Conservation (phyloP, 2,329 filamentous ascomycete species). For the Trematosphaeria pertusa region DNA sequence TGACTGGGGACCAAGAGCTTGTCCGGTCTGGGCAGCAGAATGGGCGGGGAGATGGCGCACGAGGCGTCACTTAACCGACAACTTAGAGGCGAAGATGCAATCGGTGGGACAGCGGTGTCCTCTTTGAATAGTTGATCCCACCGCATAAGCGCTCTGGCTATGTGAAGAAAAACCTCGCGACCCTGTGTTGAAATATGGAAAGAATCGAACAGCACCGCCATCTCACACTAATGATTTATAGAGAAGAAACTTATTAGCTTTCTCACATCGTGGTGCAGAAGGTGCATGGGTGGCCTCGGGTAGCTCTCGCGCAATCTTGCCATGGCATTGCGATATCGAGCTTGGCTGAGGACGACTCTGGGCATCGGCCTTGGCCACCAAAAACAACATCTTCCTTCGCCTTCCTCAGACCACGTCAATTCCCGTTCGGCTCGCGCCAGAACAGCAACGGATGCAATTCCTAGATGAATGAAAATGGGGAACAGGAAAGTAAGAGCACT, state of each 20-base stretch:
- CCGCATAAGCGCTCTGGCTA: too few species aligned
- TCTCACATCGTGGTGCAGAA: too few species aligned
- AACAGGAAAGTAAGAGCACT: too few species aligned
- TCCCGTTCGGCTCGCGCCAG: too few species aligned
- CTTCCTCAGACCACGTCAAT: too few species aligned
- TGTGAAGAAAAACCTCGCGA: too few species aligned
- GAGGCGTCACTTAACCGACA: slow-evolving; percentile 21
- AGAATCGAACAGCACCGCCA: too few species aligned
- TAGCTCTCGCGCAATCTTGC: slow-evolving; percentile 25
- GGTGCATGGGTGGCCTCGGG: slow-evolving; percentile 3
- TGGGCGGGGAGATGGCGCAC: slow-evolving; percentile 21
- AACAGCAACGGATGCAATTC: too few species aligned
- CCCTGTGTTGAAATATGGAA: too few species aligned
- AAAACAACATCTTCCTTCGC: too few species aligned
- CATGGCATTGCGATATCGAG: slow-evolving; percentile 27
- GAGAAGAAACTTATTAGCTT: background rate
- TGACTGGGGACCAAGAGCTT: slow-evolving; percentile 33
- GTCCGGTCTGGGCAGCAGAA: slow-evolving; percentile 34
- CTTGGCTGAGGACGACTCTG: slow-evolving; percentile 18
- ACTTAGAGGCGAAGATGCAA: slow-evolving; percentile 14
- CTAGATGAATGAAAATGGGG: too few species aligned
- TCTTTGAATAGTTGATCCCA: too few species aligned
- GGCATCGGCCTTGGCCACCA: slow-evolving; percentile 14
- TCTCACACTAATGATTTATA: background rate
- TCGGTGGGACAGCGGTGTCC: slow-evolving; percentile 7